Base-by-base conservation (phyloP, 2,329 filamentous ascomycete species). In the Fusarium algeriense region DNA sequence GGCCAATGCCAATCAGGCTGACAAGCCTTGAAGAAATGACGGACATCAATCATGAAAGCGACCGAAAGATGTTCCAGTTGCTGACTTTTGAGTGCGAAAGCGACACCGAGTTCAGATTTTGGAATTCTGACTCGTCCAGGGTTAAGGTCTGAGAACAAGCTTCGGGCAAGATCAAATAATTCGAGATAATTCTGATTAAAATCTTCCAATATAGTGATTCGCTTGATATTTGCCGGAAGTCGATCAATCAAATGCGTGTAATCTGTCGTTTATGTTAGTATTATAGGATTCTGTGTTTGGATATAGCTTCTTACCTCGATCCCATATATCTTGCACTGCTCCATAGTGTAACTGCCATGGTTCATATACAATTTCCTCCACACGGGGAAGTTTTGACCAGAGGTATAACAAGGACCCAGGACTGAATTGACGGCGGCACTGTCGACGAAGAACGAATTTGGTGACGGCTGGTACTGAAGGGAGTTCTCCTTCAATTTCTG, bases 191-290 rank as follows among this genome's bases (percentile, higher is more conserved):
- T 60, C 38, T 72, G 57, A 6, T 72, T 74, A 0, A 72, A 74
- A 28, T 74, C 71, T 13, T 74, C 66, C 7, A 70, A 74, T 17
- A 68, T 45, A 0, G 13, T 53, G 1, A 74, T 4, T 5, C 1
- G 68, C 19, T 77, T 69, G 35, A 85, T 77, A 15, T 5, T 34
- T 35, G 3, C 37, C 2, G 57, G 26, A 12, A 74, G 26, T 2
- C 7, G 3, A 2, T 23, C 3, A n/a, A 44, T 19, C 4, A 38
- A 20, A 3, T 2, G 19, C 2, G 13, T 6, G 28, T 30, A 54
- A 0, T 0, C 50, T 32, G 5, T 43, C 0, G 12, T 6, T 13
- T 1, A 26, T 43, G 41, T 45, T 17, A 45, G 23, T 14, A 45
- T 26, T 45, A 6, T 45, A 6, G 1, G 5, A 17, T 12, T 5